Base-by-base conservation (phyloP, 2,329 filamentous ascomycete genomes). In the Penicillium paneum region DNA sequence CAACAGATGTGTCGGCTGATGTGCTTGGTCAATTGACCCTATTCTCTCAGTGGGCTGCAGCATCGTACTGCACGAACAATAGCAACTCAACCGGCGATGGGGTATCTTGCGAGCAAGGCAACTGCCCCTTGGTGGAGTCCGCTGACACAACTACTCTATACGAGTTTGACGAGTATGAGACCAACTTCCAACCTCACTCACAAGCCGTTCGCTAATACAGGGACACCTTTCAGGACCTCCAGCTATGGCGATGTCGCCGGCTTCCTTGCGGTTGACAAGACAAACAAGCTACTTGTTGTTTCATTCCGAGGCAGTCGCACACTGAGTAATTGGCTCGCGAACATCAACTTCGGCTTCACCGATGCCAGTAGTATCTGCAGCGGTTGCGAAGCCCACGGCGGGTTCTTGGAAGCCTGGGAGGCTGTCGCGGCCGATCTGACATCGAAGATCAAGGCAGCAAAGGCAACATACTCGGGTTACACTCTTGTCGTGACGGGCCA, bases 11-110 rank as follows among this genome's bases (percentile, higher is more conserved):
- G 31, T 74, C 76, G 0, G 46, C 69, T n/a, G 65, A 65, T 19
- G 57, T 77, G 10, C 66, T 80, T 35, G 62, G 69, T 15, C 67
- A 77, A 39, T 67, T 82, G 8, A 67, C 70, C 2, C 69, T 81
- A 58, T 80, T 78, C 64, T 75, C 77, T 38, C 76, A 83, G 55
- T 83, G 80, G 63, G 74, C 79, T 2, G 80, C 79, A 2, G 80
- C 81, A 3, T 72, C 79, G 19, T 83, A 83, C 65, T 83, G 81
- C 63, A 61, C 72, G 2, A 65, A 59, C 36, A 82, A 83, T 65
- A 75, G 79, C 65, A 68, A 79, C 52, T 73, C 73, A 28, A 56
- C 75, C 2, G 72, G 71, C 39, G 73, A 74, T 10, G 74, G 74
- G 48, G 46, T 82, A 40, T 70, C 69, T 8, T 83, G 81, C 58